Percentiles rank a stretch among this genome's conserved stretches.
Evolutionary conservation across 768 basidiomycete species (phyloP).

Genomic region (Calocera viscosa): DNA sequence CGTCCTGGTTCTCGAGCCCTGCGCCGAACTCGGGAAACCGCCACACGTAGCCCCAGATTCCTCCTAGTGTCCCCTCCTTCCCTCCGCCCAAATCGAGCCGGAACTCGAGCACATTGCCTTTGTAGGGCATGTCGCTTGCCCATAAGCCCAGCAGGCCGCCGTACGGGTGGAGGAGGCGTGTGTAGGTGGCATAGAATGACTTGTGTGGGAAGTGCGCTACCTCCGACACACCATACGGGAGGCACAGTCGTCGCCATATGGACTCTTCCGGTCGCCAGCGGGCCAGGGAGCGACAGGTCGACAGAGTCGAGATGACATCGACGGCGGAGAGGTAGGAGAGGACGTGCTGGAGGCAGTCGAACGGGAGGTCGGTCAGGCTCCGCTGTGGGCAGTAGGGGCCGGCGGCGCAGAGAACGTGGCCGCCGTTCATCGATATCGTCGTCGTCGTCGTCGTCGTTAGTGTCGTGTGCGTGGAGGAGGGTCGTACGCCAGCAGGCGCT

Average conservation of each 20-base stretch:
- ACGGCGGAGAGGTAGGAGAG: neutral
- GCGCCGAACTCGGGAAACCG: neutral
- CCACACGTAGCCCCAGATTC: slow-evolving; percentile 1
- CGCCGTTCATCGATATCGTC: neutral
- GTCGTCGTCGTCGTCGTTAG: neutral
- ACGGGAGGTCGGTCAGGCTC: neutral
- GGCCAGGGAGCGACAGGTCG: neutral
- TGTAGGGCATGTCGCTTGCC: slow-evolving; percentile 7
- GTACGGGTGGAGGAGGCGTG: neutral
- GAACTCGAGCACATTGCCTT: slow-evolving; percentile 7
- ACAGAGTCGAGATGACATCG: neutral
- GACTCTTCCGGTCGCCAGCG: slow-evolving; percentile 1
- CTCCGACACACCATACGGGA: neutral
- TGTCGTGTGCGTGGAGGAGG: neutral
- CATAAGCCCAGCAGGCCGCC: neutral
- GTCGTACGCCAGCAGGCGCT: neutral
- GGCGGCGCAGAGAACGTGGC: neutral
- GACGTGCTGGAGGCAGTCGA: slow-evolving; percentile 5
- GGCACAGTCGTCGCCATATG: neutral
- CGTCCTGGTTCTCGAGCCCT: neutral
- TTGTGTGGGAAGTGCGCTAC: neutral
- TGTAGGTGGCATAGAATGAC: neutral
- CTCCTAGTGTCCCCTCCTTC: neutral
- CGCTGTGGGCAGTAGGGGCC: neutral
- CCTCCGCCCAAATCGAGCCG: neutral